Percentiles rank a stretch among this genome's conserved stretches.
Conservation (phyloP, 176 grass and related monocot species). For the Carex myosuroides region DNA sequence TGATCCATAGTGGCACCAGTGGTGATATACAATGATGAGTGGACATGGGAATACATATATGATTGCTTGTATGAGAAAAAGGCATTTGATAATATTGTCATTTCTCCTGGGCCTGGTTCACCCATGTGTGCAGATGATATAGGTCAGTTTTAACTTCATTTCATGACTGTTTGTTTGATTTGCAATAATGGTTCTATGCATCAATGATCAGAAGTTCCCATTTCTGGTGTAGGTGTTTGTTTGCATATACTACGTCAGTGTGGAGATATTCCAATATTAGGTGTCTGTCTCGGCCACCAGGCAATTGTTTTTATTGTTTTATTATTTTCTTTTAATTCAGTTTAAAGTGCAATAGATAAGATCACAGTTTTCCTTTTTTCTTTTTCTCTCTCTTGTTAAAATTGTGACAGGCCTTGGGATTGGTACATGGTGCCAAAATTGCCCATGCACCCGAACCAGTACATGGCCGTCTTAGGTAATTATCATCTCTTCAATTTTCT, state of each 20-base stretch:
- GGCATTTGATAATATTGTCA: constrained; percentile 84
- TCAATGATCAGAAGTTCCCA: background rate
- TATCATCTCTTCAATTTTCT: background rate
- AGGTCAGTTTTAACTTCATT: constrained; percentile 38
- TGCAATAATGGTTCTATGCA: background rate
- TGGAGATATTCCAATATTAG: constrained; percentile 74
- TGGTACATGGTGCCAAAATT: constrained; percentile 82
- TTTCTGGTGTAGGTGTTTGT: constrained; percentile 49
- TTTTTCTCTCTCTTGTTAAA: background rate
- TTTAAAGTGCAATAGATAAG: background rate
- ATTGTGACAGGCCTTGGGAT: constrained; percentile 66
- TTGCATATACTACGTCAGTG: constrained; percentile 72
- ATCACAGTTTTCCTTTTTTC: background rate
- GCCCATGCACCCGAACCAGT: constrained; percentile 78
- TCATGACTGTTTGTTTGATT: background rate
- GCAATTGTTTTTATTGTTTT: constrained; percentile 25
- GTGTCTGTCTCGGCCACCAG: constrained; percentile 98
- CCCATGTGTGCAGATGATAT: constrained; percentile 62
- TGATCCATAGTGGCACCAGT: constrained; percentile 50
- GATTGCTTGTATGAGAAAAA: constrained; percentile 65
- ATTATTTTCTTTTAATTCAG: constrained; percentile 15
- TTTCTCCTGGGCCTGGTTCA: constrained; percentile 88
- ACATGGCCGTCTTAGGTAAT: constrained; percentile 79
- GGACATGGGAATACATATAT: constrained; percentile 68
- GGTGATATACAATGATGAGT: constrained; percentile 90